Percentiles rank a stretch among this genome's conserved stretches.
Evolutionary conservation across 2,329 filamentous ascomycete species (phyloP).

Genomic region (Aspergillus melleus): DNA sequence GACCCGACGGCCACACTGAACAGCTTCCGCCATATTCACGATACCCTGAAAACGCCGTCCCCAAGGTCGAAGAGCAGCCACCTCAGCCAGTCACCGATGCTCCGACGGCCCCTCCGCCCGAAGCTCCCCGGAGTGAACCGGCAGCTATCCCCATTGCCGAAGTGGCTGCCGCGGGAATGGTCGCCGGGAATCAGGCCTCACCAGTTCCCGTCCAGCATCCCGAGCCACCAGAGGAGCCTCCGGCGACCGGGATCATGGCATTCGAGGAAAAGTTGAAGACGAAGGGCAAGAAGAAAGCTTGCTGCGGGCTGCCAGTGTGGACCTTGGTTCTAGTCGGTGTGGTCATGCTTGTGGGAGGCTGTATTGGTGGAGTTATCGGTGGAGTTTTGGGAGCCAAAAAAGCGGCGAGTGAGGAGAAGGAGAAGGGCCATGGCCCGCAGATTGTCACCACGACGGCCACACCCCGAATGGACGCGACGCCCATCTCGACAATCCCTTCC

Average conservation of each 20-base stretch:
- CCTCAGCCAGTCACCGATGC: constrained; percentile 24
- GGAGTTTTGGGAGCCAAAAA: constrained; percentile 51
- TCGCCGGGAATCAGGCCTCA: constrained; percentile 15
- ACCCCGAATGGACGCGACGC: constrained; percentile 52
- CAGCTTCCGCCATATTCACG: constrained; percentile 88
- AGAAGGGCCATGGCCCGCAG: constrained; percentile 24
- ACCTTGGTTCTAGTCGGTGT: constrained; percentile 48
- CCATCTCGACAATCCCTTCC: constrained; percentile 47
- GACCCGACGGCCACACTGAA: constrained; percentile 84
- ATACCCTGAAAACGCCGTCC: constrained; percentile 74
- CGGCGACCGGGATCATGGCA: constrained; percentile 38
- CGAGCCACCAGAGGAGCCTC: constrained; percentile 19
- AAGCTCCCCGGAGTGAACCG: constrained; percentile 49
- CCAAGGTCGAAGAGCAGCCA: constrained; percentile 52
- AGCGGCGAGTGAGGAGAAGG: constrained; percentile 29
- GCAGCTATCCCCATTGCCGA: constrained; percentile 30
- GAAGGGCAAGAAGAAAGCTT: constrained; percentile 44
- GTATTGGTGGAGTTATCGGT: constrained; percentile 56
- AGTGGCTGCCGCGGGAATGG: constrained; percentile 32
- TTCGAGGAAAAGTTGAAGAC: constrained; percentile 47
- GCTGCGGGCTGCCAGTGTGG: constrained; percentile 55
- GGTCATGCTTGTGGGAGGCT: constrained; percentile 49
- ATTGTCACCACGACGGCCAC: constrained; percentile 51
- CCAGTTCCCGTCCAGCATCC: constrained; percentile 11
- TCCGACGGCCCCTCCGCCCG: constrained; percentile 47